Percentiles rank a stretch among this genome's conserved stretches.
Evolutionary conservation across 1,139 yeast species (phyloP).

Genomic region (Debaryomyces subglobosus): DNA sequence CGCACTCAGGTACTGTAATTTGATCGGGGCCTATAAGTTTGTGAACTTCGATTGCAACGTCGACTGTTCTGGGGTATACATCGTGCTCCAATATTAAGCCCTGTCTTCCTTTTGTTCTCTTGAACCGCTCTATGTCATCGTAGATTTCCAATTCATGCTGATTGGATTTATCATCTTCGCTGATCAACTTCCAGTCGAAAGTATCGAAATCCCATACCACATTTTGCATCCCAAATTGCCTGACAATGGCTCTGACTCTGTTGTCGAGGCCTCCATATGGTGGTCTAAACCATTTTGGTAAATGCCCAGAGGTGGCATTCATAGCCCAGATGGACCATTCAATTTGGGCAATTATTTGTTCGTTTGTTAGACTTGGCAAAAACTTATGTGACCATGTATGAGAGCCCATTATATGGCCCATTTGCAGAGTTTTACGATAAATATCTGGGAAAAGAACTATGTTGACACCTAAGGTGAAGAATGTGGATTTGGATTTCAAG

Average conservation of each 20-base stretch:
- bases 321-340: slow-evolving; percentile 98
- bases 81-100: slow-evolving; percentile 90
- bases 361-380: slow-evolving; percentile 75
- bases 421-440: slow-evolving; percentile 55
- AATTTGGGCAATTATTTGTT: slow-evolving; percentile 82
- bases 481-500: slow-evolving; percentile 62
- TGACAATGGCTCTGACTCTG: slow-evolving; percentile 74
- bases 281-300: slow-evolving; percentile 95
- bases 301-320: slow-evolving; percentile 88
- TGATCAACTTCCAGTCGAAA: slow-evolving; percentile 81
- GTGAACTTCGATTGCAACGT: slow-evolving; percentile 62
- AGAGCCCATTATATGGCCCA: slow-evolving; percentile 81
- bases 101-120: slow-evolving; percentile 30
- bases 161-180: slow-evolving; percentile 23
- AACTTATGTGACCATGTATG: slow-evolving; percentile 95
- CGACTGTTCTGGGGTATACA: slow-evolving; percentile 65
- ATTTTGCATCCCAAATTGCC: slow-evolving; percentile 85
- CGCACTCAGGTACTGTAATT: slow-evolving; percentile 84
- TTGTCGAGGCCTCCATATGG: slow-evolving; percentile 96
- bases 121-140: slow-evolving; percentile 59
- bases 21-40: slow-evolving; percentile 58
- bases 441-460: slow-evolving; percentile 76
- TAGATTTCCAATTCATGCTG: slow-evolving; percentile 55
- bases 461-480: slow-evolving; percentile 84
- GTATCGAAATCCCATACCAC: slow-evolving; percentile 94